These are phyloP conservation scores for Alternaria rosae DNA, from an alignment of 2,329 filamentous ascomycete genomes.

Conservation along the genomic window DNA sequence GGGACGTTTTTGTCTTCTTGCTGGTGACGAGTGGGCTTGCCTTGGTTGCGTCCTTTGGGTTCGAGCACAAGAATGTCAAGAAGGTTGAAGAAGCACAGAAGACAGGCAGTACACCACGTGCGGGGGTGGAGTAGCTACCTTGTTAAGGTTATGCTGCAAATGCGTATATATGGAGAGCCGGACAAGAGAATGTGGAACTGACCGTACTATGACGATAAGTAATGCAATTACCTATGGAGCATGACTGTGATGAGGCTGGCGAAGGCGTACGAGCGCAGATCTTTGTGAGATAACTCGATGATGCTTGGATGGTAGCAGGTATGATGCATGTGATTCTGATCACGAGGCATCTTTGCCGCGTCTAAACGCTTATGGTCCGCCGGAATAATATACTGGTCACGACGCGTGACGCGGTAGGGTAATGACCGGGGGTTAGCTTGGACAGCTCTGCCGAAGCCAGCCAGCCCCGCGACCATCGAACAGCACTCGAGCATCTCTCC, in stretches of 20 bases:
- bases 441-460: slow-evolving; percentile 22
- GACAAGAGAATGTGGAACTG: neutral
- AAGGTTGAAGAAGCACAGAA: neutral
- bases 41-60: slow-evolving; percentile 9
- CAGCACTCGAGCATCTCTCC: slow-evolving; percentile 16
- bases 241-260: neutral
- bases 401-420: slow-evolving; percentile 22
- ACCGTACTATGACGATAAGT: neutral
- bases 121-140: neutral
- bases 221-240: neutral
- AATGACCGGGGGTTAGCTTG: slow-evolving; percentile 9
- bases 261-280: neutral
- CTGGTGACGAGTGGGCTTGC: slow-evolving; percentile 1
- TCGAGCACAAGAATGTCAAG: slow-evolving; percentile 14
- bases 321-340: neutral
- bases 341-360: slow-evolving; percentile 4
- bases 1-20: slow-evolving; percentile 6
- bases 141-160: neutral
- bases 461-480: slow-evolving; percentile 29
- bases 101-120: neutral
- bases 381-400: slow-evolving; percentile 20
- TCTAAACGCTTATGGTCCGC: slow-evolving; percentile 10
- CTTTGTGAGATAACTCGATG: neutral
- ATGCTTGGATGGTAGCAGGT: neutral
- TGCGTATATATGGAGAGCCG: neutral